A percentile compares a stretch with the other conserved stretches of the same genome.
Evolutionary conservation across 805 yeast genomes (phyloP).

Genomic region (Zygosaccharomyces pseudorouxii): DNA sequence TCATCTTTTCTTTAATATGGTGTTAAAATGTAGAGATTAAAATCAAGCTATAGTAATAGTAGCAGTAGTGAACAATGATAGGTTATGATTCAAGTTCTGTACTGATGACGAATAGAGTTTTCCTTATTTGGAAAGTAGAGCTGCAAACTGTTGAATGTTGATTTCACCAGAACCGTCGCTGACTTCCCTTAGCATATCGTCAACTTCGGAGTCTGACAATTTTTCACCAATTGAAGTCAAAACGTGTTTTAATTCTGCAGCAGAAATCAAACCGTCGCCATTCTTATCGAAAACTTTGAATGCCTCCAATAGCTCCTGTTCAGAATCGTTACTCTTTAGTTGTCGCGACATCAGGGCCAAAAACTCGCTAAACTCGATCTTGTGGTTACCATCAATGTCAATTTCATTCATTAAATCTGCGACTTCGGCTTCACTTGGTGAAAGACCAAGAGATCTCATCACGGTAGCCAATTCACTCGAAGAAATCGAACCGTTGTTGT

Average conservation of each 20-base stretch:
- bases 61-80: background rate
- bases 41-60: slow-evolving; percentile 2
- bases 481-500: slow-evolving; percentile 94
- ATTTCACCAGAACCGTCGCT: slow-evolving; percentile 96
- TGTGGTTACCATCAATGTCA: slow-evolving; percentile 91
- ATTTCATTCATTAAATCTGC: slow-evolving; percentile 97
- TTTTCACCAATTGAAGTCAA: slow-evolving; percentile 97
- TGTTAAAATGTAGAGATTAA: slow-evolving; percentile 1
- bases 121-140: slow-evolving; percentile 68
- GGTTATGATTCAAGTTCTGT: background rate
- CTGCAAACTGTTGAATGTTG: slow-evolving; percentile 94
- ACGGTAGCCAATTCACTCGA: slow-evolving; percentile 95
- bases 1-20: background rate
- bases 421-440: slow-evolving; percentile 93
- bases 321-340: slow-evolving; percentile 93
- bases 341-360: slow-evolving; percentile 86
- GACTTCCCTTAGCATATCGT: slow-evolving; percentile 95
- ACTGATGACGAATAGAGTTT: background rate
- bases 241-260: slow-evolving; percentile 94
- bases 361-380: slow-evolving; percentile 77
- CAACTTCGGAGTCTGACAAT: slow-evolving; percentile 93
- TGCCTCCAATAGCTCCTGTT: slow-evolving; percentile 95
- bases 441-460: slow-evolving; percentile 98
- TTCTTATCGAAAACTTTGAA: slow-evolving; percentile 95
- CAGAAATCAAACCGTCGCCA: slow-evolving; percentile 95